Base-by-base conservation (phyloP, 169 alveolate species). In the Plasmodium vivax region DNA sequence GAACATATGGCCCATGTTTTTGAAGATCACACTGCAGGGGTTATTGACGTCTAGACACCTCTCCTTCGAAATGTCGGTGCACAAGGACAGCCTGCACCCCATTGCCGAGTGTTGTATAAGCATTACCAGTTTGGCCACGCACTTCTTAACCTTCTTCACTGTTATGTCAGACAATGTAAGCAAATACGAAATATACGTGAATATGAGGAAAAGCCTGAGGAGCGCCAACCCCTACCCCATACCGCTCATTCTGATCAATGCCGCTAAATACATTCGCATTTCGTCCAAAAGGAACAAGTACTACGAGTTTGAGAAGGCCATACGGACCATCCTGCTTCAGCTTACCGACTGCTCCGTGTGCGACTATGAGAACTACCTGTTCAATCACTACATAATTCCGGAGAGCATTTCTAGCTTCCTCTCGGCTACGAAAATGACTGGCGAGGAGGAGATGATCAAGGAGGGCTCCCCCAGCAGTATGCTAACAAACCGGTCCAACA, bases 1-100 rank as follows among this genome's bases (percentile, higher is more conserved):
- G 83, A 92, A 92, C 23, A 92, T 92, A 41, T 92, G 95, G 95
- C 95, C 95, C 12, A 92, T 92, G 92, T 92, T 92, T 92, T 58
- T 92, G 47, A 92, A 92, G 62, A 92, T 92, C 32, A 92, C 95
- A 10, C 73, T 92, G 45, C 95, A 92, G 77, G 85, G 92, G 9
- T 23, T 92, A 30, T 73, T 92, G 62, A 92, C 95, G 0, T 81
- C 95, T 14, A 92, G 95, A 83, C 92, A 92, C 30, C 75, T 92
- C 36, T 82, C 95, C 12, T 92, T 36, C 75, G 95, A 92, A 82
- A 92, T 92, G 95, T 92, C 95, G 6, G 84, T 92, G 10, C 92
- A 92, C 74, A 92, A 92, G 80, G 92, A 92, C 45, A 83, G 14
- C 47, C 73, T 92, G 47, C 91, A 92, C 74, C 95, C 95, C 32